Percentiles rank a stretch among this genome's conserved stretches.
phyloP scores from a whole-genome alignment of 2,329 filamentous ascomycete genomes.

The Orbilia javanica region DNA sequence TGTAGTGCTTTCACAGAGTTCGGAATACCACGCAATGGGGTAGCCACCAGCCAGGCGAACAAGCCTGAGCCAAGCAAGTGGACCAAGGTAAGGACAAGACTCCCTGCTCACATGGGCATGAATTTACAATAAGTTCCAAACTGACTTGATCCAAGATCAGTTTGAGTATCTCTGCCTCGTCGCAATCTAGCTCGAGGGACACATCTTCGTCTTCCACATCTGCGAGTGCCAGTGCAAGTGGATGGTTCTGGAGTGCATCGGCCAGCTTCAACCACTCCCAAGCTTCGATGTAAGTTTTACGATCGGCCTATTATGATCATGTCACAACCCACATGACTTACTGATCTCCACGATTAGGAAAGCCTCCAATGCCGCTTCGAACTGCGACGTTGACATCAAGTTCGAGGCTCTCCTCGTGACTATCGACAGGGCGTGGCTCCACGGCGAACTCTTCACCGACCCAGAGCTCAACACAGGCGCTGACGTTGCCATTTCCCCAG shows the following conservation, averaged over 20 bases:
- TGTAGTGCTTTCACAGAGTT: slow-evolving; percentile 25
- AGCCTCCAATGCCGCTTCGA: slow-evolving; percentile 25
- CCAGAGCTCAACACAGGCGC: slow-evolving; percentile 30
- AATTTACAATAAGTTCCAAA: slow-evolving; percentile 20
- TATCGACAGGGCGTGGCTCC: slow-evolving; percentile 44
- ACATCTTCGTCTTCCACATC: slow-evolving; percentile 28
- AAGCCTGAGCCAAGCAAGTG: slow-evolving; percentile 28
- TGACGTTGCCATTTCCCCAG: slow-evolving; percentile 36
- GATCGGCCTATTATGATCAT: slow-evolving; percentile 19
- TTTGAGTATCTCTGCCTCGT: slow-evolving; percentile 24
- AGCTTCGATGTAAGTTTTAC: slow-evolving; percentile 34
- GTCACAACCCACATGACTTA: slow-evolving; percentile 27
- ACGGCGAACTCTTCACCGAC: slow-evolving; percentile 47
- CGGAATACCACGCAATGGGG: slow-evolving; percentile 32
- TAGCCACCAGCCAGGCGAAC: slow-evolving; percentile 24
- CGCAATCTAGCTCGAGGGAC: slow-evolving; percentile 26
- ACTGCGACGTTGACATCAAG: slow-evolving; percentile 26
- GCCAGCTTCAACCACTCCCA: slow-evolving; percentile 29
- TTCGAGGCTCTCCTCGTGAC: slow-evolving; percentile 30
- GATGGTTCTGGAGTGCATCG: slow-evolving; percentile 16
- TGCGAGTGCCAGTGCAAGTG: slow-evolving; percentile 26
- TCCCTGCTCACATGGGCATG: slow-evolving; percentile 20
- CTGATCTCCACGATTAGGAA: slow-evolving; percentile 32
- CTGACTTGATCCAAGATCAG: slow-evolving; percentile 25
- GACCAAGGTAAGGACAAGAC: slow-evolving; percentile 25